Evolutionary conservation across 2,329 filamentous ascomycete genomes (phyloP).

Genomic region (Rhinocladiella mackenziei): DNA sequence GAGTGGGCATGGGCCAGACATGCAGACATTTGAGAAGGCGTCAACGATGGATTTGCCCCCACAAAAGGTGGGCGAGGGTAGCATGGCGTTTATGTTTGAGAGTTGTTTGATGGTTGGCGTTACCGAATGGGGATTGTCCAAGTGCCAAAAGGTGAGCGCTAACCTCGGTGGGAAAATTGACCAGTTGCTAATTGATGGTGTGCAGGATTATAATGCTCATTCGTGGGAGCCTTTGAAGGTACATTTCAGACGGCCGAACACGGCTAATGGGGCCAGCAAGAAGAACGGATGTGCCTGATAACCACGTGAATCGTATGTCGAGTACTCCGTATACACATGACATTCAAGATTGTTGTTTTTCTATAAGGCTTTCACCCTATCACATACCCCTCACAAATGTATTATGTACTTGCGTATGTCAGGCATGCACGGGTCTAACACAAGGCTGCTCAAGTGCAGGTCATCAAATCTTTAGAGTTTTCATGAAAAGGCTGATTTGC

Average conservation of each 20-base stretch:
- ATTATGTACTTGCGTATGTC: too few species aligned
- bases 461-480: too few species aligned
- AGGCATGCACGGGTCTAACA: too few species aligned
- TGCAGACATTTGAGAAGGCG: constrained; percentile 53
- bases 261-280: constrained; percentile 33
- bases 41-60: constrained; percentile 53
- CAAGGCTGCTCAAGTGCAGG: too few species aligned
- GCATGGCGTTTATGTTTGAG: constrained; percentile 64
- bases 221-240: constrained; percentile 70
- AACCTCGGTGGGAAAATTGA: background rate
- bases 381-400: too few species aligned
- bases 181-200: constrained; percentile 9
- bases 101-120: constrained; percentile 66
- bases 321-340: too few species aligned
- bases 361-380: too few species aligned
- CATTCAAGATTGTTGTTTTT: too few species aligned
- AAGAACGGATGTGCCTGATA: constrained; percentile 12
- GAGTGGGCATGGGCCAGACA: constrained; percentile 62
- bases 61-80: constrained; percentile 55
- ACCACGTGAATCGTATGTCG: too few species aligned
- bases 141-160: constrained; percentile 64
- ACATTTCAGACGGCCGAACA: constrained; percentile 56
- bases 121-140: constrained; percentile 67
- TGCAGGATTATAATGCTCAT: constrained; percentile 66
- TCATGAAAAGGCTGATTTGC: too few species aligned